Base-by-base conservation (phyloP, 2,329 filamentous ascomycete species). In the Fusarium siculi region DNA sequence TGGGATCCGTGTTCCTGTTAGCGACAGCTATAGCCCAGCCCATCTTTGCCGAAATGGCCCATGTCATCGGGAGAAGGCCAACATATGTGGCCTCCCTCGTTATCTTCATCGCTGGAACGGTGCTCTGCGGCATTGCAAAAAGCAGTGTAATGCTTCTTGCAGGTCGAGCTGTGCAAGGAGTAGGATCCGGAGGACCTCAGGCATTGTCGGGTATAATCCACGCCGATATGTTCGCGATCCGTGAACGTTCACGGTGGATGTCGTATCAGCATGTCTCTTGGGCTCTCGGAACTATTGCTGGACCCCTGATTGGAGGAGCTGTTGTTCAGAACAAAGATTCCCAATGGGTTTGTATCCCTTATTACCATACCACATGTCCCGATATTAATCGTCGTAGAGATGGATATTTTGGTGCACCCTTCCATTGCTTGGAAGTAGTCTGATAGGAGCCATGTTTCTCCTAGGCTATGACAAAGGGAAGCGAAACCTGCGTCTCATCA, bases 1-100 rank as follows among this genome's bases (percentile, higher is more conserved):
- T 79, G 18, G 92, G 91, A 4, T 93, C 92, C 9, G 90, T 89
- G 21, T 94, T 92, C 72, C 83, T 94, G 9, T 85, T 94, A 9
- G 88, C 90, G 7, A 90, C 88, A 63, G 90, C 91, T 2, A 87
- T 91, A 36, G 85, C 89, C 46, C 87, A 91, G 74, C 90, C 89
- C 7, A 79, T 81, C 9, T 75, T 84, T n/a, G 79, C 81, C 11
- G 80, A 81, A 6, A 62, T 84, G 15, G 82, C 81, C 37, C 77
- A 77, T 55, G 81, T 82, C 12, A 76, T 83, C 43, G 82, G 82
- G 4, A 73, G 81, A 18, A 83, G 81, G 52, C 63, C 70, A 18
- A 69, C 76, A 16, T 77, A 78, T 34, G 34, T 78, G 11, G n/a
- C 52, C 4, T 55, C 70, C 8, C 28, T 75, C n/a, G 28, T 21